A percentile compares a stretch with the other conserved stretches of the same genome.
Conservation (phyloP, 2,329 filamentous ascomycete species). For the Colletotrichum sojae region DNA sequence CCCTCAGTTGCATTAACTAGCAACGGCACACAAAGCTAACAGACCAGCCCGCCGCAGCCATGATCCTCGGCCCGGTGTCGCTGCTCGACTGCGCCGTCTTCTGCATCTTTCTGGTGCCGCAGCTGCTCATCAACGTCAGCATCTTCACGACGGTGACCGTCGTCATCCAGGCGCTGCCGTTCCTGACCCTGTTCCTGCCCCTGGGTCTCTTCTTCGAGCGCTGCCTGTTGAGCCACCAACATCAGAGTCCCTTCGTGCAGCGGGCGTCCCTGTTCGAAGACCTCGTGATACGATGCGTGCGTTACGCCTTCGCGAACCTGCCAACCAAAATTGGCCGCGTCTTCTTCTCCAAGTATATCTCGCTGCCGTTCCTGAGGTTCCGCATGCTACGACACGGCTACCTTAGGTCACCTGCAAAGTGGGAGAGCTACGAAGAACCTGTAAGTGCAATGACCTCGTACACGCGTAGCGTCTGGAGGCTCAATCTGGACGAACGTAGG, state of each 20-base stretch:
- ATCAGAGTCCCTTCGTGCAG: slow-evolving; percentile 70
- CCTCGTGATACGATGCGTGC: slow-evolving; percentile 81
- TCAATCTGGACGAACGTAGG: slow-evolving; percentile 27
- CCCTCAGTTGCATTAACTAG: slow-evolving; percentile 5
- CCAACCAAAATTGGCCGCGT: slow-evolving; percentile 78
- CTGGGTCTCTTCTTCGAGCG: slow-evolving; percentile 70
- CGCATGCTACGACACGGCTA: slow-evolving; percentile 82
- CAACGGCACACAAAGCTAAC: not conserved
- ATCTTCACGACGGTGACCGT: slow-evolving; percentile 71
- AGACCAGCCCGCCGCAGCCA: slow-evolving; percentile 51
- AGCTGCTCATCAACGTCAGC: slow-evolving; percentile 78
- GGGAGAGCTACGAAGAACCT: slow-evolving; percentile 66
- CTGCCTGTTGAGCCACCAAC: slow-evolving; percentile 59
- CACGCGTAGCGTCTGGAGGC: not conserved
- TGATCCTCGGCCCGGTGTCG: slow-evolving; percentile 82
- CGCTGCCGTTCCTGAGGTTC: slow-evolving; percentile 81
- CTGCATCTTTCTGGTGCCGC: slow-evolving; percentile 77
- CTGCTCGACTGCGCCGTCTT: slow-evolving; percentile 84
- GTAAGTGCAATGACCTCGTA: slow-evolving; percentile 52
- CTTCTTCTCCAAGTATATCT: slow-evolving; percentile 83
- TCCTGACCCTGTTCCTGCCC: slow-evolving; percentile 75
- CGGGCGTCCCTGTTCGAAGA: slow-evolving; percentile 83
- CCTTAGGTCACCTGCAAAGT: slow-evolving; percentile 72
- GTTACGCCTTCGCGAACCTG: slow-evolving; percentile 82
- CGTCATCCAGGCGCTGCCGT: slow-evolving; percentile 75